Conservation (phyloP, 139 green algal genomes). For the Asterochloris erici region DNA sequence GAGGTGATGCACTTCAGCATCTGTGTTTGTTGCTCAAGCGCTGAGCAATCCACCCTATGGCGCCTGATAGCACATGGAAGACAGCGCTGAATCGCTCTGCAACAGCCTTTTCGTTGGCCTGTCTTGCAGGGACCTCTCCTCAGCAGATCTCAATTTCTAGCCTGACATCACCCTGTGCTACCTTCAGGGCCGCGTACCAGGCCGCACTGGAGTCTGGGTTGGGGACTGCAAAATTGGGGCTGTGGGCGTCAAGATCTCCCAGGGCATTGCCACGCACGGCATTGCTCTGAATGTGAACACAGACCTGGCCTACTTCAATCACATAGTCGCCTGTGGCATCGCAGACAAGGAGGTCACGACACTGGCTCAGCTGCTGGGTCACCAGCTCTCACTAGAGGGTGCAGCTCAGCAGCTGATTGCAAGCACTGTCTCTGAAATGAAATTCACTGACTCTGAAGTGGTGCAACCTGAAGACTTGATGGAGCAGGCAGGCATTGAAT, state of each 20-base stretch:
- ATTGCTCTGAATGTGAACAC: slow-evolving; percentile 84
- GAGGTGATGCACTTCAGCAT: too few relatives aligned
- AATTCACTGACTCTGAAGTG: too few relatives aligned
- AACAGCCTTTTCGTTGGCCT: not conserved
- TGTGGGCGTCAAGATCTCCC: slow-evolving; percentile 84
- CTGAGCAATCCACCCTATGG: too few relatives aligned
- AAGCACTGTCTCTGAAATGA: too few relatives aligned
- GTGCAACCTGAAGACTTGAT: too few relatives aligned
- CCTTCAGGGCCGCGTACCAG: slow-evolving; percentile 42
- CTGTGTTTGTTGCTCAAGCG: too few relatives aligned
- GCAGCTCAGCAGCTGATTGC: too few relatives aligned
- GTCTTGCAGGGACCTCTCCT: not conserved
- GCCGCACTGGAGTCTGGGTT: slow-evolving; percentile 86
- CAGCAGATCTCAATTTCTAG: too few relatives aligned
- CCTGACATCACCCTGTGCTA: not conserved
- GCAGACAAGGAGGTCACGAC: slow-evolving; percentile 38
- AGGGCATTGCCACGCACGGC: slow-evolving; percentile 84
- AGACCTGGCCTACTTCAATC: slow-evolving; percentile 65
- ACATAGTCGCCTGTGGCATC: slow-evolving; percentile 83
- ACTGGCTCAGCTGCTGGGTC: slow-evolving; percentile 12
- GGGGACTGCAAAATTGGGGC: slow-evolving; percentile 85
- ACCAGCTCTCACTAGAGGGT: too few relatives aligned
- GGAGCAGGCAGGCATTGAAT: too few relatives aligned
- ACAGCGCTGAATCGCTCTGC: not conserved
- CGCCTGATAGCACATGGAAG: too few relatives aligned